Evolutionary conservation across 202 grass and related monocot species (phyloP).

Genomic region (Panicum virgatum): DNA sequence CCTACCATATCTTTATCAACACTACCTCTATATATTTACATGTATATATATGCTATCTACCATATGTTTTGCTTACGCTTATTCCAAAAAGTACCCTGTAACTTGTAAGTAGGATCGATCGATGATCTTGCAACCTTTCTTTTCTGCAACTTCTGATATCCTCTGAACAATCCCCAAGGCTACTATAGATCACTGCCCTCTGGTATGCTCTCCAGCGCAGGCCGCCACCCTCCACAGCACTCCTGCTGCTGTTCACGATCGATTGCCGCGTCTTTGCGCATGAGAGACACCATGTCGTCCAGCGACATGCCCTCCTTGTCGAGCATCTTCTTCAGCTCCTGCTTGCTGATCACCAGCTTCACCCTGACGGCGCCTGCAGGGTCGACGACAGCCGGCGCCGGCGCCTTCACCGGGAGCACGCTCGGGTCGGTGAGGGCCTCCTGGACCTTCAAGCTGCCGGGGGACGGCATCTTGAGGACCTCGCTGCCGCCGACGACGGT

Average conservation of each 20-base stretch:
- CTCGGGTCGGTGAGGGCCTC: not conserved
- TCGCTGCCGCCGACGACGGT: conserved; percentile 39
- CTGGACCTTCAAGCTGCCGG: conserved; percentile 13
- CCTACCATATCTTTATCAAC: not conserved
- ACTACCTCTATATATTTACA: not conserved
- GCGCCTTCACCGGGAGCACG: not conserved
- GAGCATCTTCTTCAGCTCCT: conserved; percentile 69
- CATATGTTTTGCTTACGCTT: not conserved
- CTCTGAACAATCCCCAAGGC: not conserved
- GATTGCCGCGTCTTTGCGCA: conserved; percentile 33
- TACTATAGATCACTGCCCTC: conserved; percentile 56
- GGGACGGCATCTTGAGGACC: conserved; percentile 27
- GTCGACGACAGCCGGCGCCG: not conserved
- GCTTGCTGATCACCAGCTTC: conserved; percentile 81
- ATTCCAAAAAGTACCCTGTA: conserved; percentile 15
- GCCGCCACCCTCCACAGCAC: conserved; percentile 56
- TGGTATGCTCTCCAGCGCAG: conserved; percentile 77
- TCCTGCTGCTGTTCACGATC: not conserved
- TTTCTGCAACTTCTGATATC: too few species aligned
- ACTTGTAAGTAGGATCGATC: not conserved
- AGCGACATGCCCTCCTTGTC: conserved; percentile 46
- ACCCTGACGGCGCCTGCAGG: conserved; percentile 47
- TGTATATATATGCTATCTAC: not conserved
- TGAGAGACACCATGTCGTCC: conserved; percentile 46
- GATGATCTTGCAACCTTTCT: not conserved